Evolutionary conservation across 2,329 filamentous ascomycete species (phyloP).

Genomic region (Tolypocladium capitatum): DNA sequence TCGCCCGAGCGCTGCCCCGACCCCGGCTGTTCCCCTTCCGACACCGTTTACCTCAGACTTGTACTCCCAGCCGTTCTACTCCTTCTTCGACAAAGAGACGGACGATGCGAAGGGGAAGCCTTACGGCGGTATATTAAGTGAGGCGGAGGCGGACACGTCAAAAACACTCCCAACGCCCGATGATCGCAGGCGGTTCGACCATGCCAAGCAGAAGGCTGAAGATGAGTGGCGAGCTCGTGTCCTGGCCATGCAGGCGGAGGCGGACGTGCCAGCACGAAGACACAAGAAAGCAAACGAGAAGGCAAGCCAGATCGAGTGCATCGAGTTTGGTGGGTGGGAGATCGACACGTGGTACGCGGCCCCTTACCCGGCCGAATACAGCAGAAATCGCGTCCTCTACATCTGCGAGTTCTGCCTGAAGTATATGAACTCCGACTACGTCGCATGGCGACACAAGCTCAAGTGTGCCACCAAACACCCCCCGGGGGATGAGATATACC

Average conservation of each 20-base stretch:
- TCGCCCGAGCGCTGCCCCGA: conserved; percentile 3
- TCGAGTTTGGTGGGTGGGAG: conserved; percentile 94
- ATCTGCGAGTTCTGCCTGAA: conserved; percentile 99
- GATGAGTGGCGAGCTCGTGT: conserved; percentile 70
- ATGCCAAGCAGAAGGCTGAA: conserved; percentile 81
- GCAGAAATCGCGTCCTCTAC: conserved; percentile 88
- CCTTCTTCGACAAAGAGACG: conserved; percentile 76
- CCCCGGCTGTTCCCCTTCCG: conserved; percentile 25
- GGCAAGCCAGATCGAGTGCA: conserved; percentile 94
- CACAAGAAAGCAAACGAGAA: conserved; percentile 68
- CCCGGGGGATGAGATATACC: conserved; percentile 94
- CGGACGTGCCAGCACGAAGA: conserved; percentile 49
- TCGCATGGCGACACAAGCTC: conserved; percentile 92
- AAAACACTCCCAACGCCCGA: conserved; percentile 70
- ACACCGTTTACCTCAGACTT: conserved; percentile 42
- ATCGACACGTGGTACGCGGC: conserved; percentile 99
- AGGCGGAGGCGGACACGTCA: conserved; percentile 80
- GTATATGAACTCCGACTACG: conserved; percentile 98
- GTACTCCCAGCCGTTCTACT: conserved; percentile 72
- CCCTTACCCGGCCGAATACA: conserved; percentile 97
- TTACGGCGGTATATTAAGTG: conserved; percentile 84
- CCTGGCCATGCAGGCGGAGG: conserved; percentile 46
- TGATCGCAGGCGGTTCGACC: conserved; percentile 78
- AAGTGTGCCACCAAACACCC: conserved; percentile 96
- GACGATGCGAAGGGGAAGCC: conserved; percentile 88